These are phyloP conservation scores for Onygenales sp. DNA, from an alignment of 2,329 filamentous ascomycete species.

Conservation along the genomic window DNA sequence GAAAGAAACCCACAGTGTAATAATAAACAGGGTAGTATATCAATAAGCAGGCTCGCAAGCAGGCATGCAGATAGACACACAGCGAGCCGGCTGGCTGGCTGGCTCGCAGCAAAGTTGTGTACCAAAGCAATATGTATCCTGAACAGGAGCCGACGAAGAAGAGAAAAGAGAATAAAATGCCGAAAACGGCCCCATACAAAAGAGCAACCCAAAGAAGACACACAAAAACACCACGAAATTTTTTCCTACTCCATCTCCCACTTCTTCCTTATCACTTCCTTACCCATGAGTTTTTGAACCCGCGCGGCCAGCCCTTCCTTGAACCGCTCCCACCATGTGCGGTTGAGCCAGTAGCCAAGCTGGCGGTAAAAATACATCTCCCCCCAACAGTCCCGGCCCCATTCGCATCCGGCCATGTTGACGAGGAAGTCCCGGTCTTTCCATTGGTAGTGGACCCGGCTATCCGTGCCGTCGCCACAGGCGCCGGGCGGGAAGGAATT, in stretches of 20 bases:
- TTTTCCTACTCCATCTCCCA: conserved; percentile 6
- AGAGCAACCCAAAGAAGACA: background rate
- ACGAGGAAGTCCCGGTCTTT: conserved; percentile 84
- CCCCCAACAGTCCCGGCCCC: conserved; percentile 92
- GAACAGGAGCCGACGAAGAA: background rate
- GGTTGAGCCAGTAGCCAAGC: conserved; percentile 81
- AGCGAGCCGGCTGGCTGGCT: background rate
- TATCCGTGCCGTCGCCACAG: conserved; percentile 55
- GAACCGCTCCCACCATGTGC: conserved; percentile 65
- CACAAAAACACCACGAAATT: background rate
- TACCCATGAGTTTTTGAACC: conserved; percentile 16
- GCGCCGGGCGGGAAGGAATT: conserved; percentile 91
- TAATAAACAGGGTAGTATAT: background rate
- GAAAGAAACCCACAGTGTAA: background rate
- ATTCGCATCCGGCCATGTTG: conserved; percentile 97
- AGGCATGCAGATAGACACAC: background rate
- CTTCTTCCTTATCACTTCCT: conserved; percentile 5
- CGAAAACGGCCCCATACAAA: background rate
- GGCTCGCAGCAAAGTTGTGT: too few relatives aligned
- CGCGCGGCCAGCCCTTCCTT: conserved; percentile 20
- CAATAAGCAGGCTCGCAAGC: background rate
- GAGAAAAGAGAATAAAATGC: background rate
- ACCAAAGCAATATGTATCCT: background rate
- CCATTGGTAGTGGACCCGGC: conserved; percentile 74
- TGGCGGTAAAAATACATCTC: conserved; percentile 96